phyloP scores from a whole-genome alignment of 768 basidiomycete genomes.

The Steccherinum ochraceum region DNA sequence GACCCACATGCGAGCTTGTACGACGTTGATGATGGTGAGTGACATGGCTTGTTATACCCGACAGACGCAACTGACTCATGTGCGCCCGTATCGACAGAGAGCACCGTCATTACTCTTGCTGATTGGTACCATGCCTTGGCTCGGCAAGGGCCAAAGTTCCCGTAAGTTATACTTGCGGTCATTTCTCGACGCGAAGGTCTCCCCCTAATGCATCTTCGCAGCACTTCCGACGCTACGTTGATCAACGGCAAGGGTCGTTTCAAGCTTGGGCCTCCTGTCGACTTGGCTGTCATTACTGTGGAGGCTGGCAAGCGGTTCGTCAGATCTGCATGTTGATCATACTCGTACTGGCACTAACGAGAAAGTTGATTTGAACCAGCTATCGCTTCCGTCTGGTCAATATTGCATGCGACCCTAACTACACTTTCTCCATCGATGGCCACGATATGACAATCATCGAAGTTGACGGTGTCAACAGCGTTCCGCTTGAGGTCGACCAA shows the following conservation, averaged over 20 bases:
- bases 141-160: not conserved
- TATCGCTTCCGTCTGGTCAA: not conserved
- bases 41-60: not conserved
- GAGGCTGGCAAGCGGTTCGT: conserved; percentile 14
- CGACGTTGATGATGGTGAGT: conserved; percentile 23
- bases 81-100: conserved; percentile 7
- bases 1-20: conserved; percentile 20
- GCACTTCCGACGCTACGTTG: conserved; percentile 27
- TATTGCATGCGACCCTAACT: conserved; percentile 21
- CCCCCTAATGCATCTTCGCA: not conserved
- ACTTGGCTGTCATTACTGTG: conserved; percentile 17
- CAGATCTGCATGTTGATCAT: not conserved
- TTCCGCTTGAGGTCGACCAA: not conserved
- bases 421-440: conserved; percentile 32
- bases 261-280: conserved; percentile 3
- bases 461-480: conserved; percentile 1
- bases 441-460: conserved; percentile 20
- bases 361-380: not conserved
- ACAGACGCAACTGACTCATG: not conserved
- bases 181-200: not conserved
- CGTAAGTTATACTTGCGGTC: conserved; percentile 7
- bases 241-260: conserved; percentile 44
- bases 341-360: too few relatives aligned
- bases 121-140: conserved; percentile 17
- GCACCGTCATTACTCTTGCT: conserved; percentile 21